Evolutionary conservation across 208 protist species (phyloP), one percentile per base, ranked within the genome.

Genomic region (Acanthamoeba castellanii): DNA sequence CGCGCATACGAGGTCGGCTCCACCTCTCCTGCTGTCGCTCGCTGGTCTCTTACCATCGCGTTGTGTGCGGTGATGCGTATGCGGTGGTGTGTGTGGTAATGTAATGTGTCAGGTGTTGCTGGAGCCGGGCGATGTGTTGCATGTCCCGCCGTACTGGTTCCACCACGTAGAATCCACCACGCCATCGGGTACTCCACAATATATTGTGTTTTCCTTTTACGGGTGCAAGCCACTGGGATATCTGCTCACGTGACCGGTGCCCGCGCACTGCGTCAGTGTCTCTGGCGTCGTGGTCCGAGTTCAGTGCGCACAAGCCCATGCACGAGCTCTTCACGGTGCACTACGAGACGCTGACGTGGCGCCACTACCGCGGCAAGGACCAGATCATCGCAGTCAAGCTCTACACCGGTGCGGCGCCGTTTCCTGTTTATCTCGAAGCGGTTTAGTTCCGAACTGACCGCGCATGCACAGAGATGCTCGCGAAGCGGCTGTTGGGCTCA

Each of bases 91-190:
- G 9, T 11, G 50, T 32, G 64, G 14, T 70, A 13, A 8, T 32
- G 64, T 70, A 11, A 25, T 20, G 22, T 68, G 37, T 37, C 45
- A 92, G n/a, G 68, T 92, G 72, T 0, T 78, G 9, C 45, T 95
- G 66, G 66, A 94, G n/a, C 72, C 78, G 32, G 98, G 98, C 25
- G 98, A 99, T 95, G 98, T 99, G 96, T 97, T 99, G 42, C 99
- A 99, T 95, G 97, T 99, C 37, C 76, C 76, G 0, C 76, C 76
- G 20, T 85, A 85, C 45, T 85, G 76, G 76, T 85, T 85, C 76
- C 76, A 85, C 76, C 76, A 85, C 42, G 76, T 85, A 6, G 76
- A 85, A 57, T 85, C 76, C 11, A 14, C 42, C 7, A 59, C 76
- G 47, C 37, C 45, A 50, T 85, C 76, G 13, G 76, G 37, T 50